Evolutionary conservation across 495 filamentous ascomycete species (phyloP).

Genomic region (Gamarada debralockiae): DNA sequence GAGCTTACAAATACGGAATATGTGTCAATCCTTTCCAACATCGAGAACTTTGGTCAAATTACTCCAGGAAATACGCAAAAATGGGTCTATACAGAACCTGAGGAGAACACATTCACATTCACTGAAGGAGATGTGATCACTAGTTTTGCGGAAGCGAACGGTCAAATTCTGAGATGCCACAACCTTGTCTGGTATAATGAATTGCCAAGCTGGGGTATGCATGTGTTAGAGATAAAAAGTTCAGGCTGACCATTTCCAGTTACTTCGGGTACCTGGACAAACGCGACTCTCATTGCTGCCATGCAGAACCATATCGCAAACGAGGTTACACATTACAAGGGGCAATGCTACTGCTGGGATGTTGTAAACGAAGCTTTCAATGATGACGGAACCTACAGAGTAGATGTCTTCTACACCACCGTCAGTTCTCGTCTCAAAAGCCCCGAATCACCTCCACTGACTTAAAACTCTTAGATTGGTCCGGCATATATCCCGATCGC

Average conservation of each 20-base stretch:
- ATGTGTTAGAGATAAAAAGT: slow-evolving; percentile 4
- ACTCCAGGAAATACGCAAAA: slow-evolving; percentile 35
- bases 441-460: background rate
- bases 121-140: slow-evolving; percentile 48
- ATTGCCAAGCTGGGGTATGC: slow-evolving; percentile 52
- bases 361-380: slow-evolving; percentile 70
- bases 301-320: slow-evolving; percentile 49
- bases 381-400: slow-evolving; percentile 58
- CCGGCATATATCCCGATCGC: slow-evolving; percentile 56
- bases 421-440: background rate
- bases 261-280: slow-evolving; percentile 52
- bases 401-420: slow-evolving; percentile 52
- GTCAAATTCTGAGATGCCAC: slow-evolving; percentile 54
- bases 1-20: slow-evolving; percentile 47
- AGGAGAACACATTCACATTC: slow-evolving; percentile 43
- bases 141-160: slow-evolving; percentile 45
- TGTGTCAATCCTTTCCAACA: slow-evolving; percentile 22
- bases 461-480: slow-evolving; percentile 35
- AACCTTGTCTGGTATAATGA: slow-evolving; percentile 61
- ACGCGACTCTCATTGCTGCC: slow-evolving; percentile 44
- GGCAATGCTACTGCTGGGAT: slow-evolving; percentile 47
- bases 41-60: slow-evolving; percentile 44
- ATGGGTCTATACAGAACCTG: slow-evolving; percentile 48
- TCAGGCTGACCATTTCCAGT: slow-evolving; percentile 32
- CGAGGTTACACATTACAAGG: slow-evolving; percentile 52